Base-by-base conservation (phyloP, 78 protist genomes). In the Dictyostelium citrinum region DNA sequence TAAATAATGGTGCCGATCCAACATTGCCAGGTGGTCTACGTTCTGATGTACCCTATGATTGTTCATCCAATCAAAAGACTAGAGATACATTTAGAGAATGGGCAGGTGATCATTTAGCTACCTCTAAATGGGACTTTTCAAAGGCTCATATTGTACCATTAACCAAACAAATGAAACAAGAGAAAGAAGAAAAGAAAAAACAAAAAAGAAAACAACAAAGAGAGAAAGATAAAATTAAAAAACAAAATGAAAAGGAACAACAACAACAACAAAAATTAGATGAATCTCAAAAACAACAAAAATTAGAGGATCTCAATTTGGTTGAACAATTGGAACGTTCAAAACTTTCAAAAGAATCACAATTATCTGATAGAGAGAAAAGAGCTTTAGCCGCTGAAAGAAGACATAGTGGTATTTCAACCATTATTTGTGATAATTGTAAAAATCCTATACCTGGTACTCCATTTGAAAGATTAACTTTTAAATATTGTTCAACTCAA, bases 161-260 rank as follows among this genome's bases (percentile, higher is more conserved):
- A 5, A 85, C 91, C 27, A 74, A 79, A 82, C 80, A 82, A 33
- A 82, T 83, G 82, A 68, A 76, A n/a, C 81, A 49, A 24, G 90
- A 81, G 14, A 78, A 74, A 45, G 95, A 91, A 10, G 95, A 79
- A 49, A 82, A 82, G 67, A 81, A 49, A 67, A 71, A 70, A 17
- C 72, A 49, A 43, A 82, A 91, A 35, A 81, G 58, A 24, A 41
- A 82, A 37, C 43, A 37, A 35, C 84, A 76, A 61, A 81, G 77
- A 55, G 95, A 91, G 33, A 81, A 68, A n/a, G 90, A 91, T 10
- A 91, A 81, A 79, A 22, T 41, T 29, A 75, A 81, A 68, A 76
- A 81, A 24, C 61, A 17, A 24, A 35, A 24, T 4, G 90, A 82
- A 33, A 79, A 29, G 11, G 27, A 45, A 51, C 43, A 2, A 17